Base-by-base conservation (phyloP, 495 filamentous ascomycete genomes). In the Penicillium herquei region DNA sequence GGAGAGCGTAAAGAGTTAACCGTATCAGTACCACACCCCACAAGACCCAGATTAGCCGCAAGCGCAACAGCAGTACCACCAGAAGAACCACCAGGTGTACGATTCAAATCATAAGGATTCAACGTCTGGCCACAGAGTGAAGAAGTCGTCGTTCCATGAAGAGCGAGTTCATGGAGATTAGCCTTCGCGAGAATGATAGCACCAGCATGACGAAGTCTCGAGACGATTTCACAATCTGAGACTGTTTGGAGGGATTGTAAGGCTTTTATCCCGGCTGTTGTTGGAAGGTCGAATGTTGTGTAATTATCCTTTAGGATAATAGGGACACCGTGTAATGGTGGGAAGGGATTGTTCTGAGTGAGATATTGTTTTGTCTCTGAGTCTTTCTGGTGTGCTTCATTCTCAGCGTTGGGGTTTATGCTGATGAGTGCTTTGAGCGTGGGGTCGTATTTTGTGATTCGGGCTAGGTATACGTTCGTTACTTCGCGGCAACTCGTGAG, bases 121-220 rank as follows among this genome's bases (percentile, higher is more conserved):
- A 78, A 52, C 0, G 82, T 84, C 56, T 87, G 84, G 0, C 86
- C 84, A 5, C 83, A 81, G 0, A 86, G 56, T 0, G 80, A 83
- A 1, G 84, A 86, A 3, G 84, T 81, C 0, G 74, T 77, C 33
- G 85, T 65, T 3, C 84, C 86, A 52, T 87, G 84, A 2, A 89
- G 62, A 1, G 85, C 84, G 49, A 88, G 62, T 64, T 87, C 86
- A 59, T 87, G 84, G 11, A 88, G 61, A 64, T 87, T 88, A 0
- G 83, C 69, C 56, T 88, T 89, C 0, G 82, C 86, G 1, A 88
- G 66, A 14, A 89, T 82, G n/a, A 89, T 75, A 0, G 83, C 82
- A 0, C 87, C 86, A 3, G 81, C 83, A 2, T 70, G 57, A 14
- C 67, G 74, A 8, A 88, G 62, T 0, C 33, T 52, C 2, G 49